A percentile compares a stretch with the other conserved stretches of the same genome.
Conservation (phyloP, 1,284 basidiomycete species). For the Ustilago xerochloae region DNA sequence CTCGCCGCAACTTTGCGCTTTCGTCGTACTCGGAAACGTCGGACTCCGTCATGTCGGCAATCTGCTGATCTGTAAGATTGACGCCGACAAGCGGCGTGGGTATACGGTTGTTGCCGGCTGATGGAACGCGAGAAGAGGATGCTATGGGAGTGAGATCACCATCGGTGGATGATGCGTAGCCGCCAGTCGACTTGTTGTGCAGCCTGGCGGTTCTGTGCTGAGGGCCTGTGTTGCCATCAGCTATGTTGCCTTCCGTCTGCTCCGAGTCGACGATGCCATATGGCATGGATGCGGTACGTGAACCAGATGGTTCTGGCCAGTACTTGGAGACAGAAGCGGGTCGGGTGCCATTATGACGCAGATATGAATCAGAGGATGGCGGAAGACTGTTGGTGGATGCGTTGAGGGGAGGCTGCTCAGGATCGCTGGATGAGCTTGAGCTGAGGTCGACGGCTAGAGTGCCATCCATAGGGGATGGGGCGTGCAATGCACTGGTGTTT, state of each 20-base stretch:
- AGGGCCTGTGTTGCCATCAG: slow-evolving; percentile 18
- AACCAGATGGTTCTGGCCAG: slow-evolving; percentile 28
- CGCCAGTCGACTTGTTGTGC: slow-evolving; percentile 20
- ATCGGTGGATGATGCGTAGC: slow-evolving; percentile 54
- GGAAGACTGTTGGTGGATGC: slow-evolving; percentile 11
- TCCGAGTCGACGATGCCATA: slow-evolving; percentile 1
- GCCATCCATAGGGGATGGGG: slow-evolving; percentile 4
- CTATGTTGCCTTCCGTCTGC: slow-evolving; percentile 12
- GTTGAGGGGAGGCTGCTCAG: slow-evolving; percentile 13
- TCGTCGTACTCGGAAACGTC: slow-evolving; percentile 53
- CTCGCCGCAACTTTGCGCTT: slow-evolving; percentile 31
- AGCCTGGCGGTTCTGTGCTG: slow-evolving; percentile 16
- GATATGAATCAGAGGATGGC: slow-evolving; percentile 14
- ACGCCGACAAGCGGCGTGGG: slow-evolving; percentile 43
- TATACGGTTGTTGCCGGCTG: slow-evolving; percentile 13
- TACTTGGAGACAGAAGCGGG: slow-evolving; percentile 13
- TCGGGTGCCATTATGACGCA: not conserved
- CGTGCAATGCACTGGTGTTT: not conserved
- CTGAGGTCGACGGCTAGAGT: slow-evolving; percentile 26
- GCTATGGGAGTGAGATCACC: slow-evolving; percentile 46
- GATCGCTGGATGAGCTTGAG: slow-evolving; percentile 17
- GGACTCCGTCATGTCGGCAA: slow-evolving; percentile 53
- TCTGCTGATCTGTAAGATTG: slow-evolving; percentile 40
- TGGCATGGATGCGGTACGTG: slow-evolving; percentile 2
- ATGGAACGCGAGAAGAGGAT: slow-evolving; percentile 21